Evolutionary conservation across 495 filamentous ascomycete species (phyloP), one percentile per base, ranked within the genome.

Genomic region (Lasiosphaeris hirsuta): DNA sequence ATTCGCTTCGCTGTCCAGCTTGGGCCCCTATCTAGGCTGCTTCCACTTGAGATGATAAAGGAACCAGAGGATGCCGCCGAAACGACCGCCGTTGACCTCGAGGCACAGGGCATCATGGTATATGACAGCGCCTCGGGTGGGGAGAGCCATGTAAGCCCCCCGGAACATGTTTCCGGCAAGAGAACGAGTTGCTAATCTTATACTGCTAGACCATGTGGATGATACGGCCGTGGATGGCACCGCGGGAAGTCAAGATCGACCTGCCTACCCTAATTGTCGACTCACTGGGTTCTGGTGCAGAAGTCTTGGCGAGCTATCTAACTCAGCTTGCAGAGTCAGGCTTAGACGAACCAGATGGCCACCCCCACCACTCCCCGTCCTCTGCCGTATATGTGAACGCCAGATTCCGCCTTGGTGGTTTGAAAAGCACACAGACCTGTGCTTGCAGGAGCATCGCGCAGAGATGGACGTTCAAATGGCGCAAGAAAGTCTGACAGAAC

Each of bases 391-490:
- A 58, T 98, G 94, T 66, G 94, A 98, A 67, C 90, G 95, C 44
- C 90, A 96, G 59, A 96, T 98, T 41, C 89, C 89, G n/a, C 91
- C 94, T 13, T 98, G 94, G 94, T 97, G 94, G 95, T 98, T 98
- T 63, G 92, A 97, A 72, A 97, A 97, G 71, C 94, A 98, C 67
- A 96, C 94, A 0, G 94, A 98, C 60, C 81, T 97, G 9, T 98
- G 94, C 67, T 77, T 96, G 51, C 90, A 97, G 69, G 94, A 98
- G 68, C 94, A 98, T 69, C 85, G 88, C 44, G 93, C 95, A 1
- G 94, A 98, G 69, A 93, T 96, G 87, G 93, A 97, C 56, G 92
- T 98, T 10, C 92, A 97, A 65, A 83, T 97, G 71, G 86, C 90
- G 33, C 94, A 98, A 67, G 94, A 98, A 65, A 89, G 83, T 60